phyloP scores from a whole-genome alignment of 495 filamentous ascomycete genomes.

The Neurospora africana region DNA sequence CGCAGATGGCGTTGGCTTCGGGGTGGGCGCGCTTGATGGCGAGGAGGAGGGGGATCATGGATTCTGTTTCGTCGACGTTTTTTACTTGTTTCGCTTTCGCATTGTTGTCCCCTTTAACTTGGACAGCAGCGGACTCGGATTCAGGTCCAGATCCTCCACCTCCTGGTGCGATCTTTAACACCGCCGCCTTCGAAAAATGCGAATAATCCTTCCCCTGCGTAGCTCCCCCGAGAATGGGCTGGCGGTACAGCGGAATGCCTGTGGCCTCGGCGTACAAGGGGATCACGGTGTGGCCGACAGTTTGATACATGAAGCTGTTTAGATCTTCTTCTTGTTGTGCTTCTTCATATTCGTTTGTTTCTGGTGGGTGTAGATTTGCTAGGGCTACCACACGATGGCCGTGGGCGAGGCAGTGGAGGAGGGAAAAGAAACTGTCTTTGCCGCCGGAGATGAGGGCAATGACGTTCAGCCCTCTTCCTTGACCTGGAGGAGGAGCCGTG shows the following conservation, averaged over 20 bases:
- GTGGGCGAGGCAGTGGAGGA: conserved; percentile 79
- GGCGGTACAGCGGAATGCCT: conserved; percentile 67
- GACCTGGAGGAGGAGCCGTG: neutral
- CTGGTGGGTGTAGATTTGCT: conserved; percentile 71
- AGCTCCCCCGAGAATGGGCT: conserved; percentile 56
- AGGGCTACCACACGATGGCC: conserved; percentile 80
- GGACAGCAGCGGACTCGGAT: neutral
- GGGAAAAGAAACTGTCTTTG: conserved; percentile 90
- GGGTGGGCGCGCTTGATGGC: conserved; percentile 56
- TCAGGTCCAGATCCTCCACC: neutral
- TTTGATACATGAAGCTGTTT: conserved; percentile 99
- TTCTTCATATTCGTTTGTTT: conserved; percentile 7
- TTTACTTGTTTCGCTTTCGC: neutral
- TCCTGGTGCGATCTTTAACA: neutral
- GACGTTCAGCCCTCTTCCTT: conserved; percentile 51
- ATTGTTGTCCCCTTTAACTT: neutral
- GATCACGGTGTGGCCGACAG: conserved; percentile 78
- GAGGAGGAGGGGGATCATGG: conserved; percentile 60
- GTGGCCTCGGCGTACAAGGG: conserved; percentile 75
- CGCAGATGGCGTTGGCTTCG: conserved; percentile 69
- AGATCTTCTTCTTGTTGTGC: conserved; percentile 52
- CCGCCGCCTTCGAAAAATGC: conserved; percentile 5
- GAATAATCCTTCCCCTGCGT: conserved; percentile 56
- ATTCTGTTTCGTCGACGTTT: conserved; percentile 72
- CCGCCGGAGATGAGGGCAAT: conserved; percentile 91